These are phyloP conservation scores for Larix sibirica DNA, from an alignment of 83 land plant species.

Conservation along the genomic window DNA sequence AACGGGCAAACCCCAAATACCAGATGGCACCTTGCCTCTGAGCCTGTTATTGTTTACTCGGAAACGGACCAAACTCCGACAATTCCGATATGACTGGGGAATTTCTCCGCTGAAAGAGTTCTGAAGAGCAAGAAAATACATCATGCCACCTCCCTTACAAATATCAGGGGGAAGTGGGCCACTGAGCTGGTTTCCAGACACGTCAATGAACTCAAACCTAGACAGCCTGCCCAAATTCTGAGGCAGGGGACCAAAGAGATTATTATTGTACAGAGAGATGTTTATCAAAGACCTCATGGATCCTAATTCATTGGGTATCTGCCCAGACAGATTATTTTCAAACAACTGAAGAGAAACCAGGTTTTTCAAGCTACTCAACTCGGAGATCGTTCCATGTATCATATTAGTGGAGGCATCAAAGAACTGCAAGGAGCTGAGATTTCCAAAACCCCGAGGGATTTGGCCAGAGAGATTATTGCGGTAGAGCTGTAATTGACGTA, in stretches of 20 bases:
- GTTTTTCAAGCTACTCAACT: slow-evolving; percentile 34
- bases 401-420: slow-evolving; percentile 56
- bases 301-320: slow-evolving; percentile 55
- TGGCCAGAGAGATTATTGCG: slow-evolving; percentile 18
- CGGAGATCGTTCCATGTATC: slow-evolving; percentile 41
- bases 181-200: slow-evolving; percentile 46
- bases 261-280: slow-evolving; percentile 50
- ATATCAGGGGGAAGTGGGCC: slow-evolving; percentile 58
- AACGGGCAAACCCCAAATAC: slow-evolving; percentile 44
- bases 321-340: slow-evolving; percentile 56
- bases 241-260: slow-evolving; percentile 50
- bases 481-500: slow-evolving; percentile 24
- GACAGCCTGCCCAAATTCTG: slow-evolving; percentile 50
- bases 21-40: slow-evolving; percentile 46
- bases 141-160: slow-evolving; percentile 53
- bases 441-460: slow-evolving; percentile 23
- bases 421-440: slow-evolving; percentile 17
- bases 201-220: slow-evolving; percentile 53
- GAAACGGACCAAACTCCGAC: slow-evolving; percentile 36
- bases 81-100: slow-evolving; percentile 57
- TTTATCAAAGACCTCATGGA: slow-evolving; percentile 36
- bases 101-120: slow-evolving; percentile 58
- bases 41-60: slow-evolving; percentile 56
- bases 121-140: slow-evolving; percentile 37
- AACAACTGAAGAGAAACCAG: slow-evolving; percentile 53